Evolutionary conservation across 2,329 filamentous ascomycete species (phyloP).

Genomic region (Nemania sp.): DNA sequence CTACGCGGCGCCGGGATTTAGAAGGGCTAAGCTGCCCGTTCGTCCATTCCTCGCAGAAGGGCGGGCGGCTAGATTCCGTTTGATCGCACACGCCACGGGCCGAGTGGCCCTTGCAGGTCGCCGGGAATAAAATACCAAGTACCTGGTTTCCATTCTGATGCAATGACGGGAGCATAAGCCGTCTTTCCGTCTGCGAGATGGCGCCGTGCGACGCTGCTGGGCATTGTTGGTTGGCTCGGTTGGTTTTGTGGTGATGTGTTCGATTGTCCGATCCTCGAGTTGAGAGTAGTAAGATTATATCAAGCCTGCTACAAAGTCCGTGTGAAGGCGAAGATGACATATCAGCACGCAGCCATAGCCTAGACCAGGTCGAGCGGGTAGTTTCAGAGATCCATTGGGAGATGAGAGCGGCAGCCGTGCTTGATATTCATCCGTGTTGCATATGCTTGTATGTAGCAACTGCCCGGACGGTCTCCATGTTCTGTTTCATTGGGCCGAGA

Average conservation of each 20-base stretch:
- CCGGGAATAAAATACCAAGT: constrained; percentile 20
- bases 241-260: background rate
- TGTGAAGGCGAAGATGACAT: background rate
- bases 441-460: constrained; percentile 9
- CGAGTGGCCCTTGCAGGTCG: background rate
- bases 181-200: constrained; percentile 34
- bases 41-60: background rate
- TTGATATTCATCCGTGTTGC: constrained; percentile 13
- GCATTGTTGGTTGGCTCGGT: constrained; percentile 23
- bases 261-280: background rate
- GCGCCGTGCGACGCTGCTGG: constrained; percentile 22
- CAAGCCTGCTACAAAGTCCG: constrained; percentile 5
- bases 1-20: constrained; percentile 18
- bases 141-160: constrained; percentile 16
- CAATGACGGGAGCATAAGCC: constrained; percentile 23
- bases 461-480: constrained; percentile 14
- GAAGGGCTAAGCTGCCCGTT: constrained; percentile 15
- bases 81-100: background rate
- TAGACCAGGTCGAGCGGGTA: background rate
- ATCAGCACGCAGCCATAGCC: constrained; percentile 13
- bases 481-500: constrained; percentile 12
- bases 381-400: constrained; percentile 26
- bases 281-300: constrained; percentile 22
- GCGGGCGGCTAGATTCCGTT: background rate
- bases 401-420: constrained; percentile 1